These are phyloP conservation scores for Mycena venus DNA, from an alignment of 768 basidiomycete genomes.

Conservation along the genomic window DNA sequence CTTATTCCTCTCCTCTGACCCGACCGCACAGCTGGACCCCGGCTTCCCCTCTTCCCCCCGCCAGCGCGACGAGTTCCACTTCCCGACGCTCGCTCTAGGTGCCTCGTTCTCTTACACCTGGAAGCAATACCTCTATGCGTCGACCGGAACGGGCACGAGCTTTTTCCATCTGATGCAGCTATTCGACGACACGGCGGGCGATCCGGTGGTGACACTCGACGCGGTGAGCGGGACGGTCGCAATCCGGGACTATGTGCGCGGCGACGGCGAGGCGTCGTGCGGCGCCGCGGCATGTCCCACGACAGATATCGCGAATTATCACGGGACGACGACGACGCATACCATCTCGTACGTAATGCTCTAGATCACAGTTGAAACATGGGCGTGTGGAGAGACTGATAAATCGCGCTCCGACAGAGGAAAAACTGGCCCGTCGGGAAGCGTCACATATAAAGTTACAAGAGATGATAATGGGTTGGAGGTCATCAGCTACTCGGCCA, in stretches of 20 bases:
- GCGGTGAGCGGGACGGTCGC: slow-evolving; percentile 35
- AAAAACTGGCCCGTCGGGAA: not conserved
- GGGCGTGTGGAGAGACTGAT: not conserved
- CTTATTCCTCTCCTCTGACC: not conserved
- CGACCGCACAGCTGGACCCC: not conserved
- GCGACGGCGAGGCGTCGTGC: slow-evolving; percentile 8
- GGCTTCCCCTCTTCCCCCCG: not conserved
- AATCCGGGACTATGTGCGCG: slow-evolving; percentile 45
- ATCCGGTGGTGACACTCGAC: slow-evolving; percentile 44
- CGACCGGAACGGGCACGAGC: not conserved
- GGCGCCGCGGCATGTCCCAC: slow-evolving; percentile 3
- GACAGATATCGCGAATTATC: slow-evolving; percentile 12
- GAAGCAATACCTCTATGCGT: not conserved
- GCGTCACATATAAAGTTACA: not conserved
- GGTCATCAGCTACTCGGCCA: not conserved
- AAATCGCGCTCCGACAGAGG: not conserved
- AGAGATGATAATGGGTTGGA: not conserved
- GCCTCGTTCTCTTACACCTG: not conserved
- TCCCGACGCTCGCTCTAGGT: not conserved
- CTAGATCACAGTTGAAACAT: not conserved
- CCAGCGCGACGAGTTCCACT: not conserved
- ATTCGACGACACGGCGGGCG: slow-evolving; percentile 33
- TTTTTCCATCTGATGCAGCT: slow-evolving; percentile 37
- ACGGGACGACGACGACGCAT: slow-evolving; percentile 18
- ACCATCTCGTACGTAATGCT: slow-evolving; percentile 9